Base-by-base conservation (phyloP, 768 basidiomycete species). In the Ephemerocybe angulata region DNA sequence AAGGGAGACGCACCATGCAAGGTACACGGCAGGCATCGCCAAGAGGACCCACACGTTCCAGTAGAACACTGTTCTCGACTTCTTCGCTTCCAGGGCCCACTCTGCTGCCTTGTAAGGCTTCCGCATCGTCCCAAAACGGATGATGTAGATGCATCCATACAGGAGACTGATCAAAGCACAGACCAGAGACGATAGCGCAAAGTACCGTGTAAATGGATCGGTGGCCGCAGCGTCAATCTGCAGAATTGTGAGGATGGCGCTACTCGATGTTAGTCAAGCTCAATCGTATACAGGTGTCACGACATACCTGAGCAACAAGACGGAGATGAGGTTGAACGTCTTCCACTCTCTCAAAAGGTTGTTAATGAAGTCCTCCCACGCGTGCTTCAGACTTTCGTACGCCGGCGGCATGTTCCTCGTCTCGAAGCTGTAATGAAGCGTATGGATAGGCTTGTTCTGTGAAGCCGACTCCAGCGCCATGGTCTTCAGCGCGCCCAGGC, bases 21-120 rank as follows among this genome's bases (percentile, higher is more conserved):
- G 76, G 82, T 84, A 87, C 13, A 83, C 62, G 0, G 77, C 80
- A 0, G 86, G 86, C 72, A 84, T 77, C 0, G 85, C 81, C 27
- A 88, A 72, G 19, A 87, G 57, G 1, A 87, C 79, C 85, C 86
- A 87, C 17, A 87, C 81, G 56, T 88, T 88, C 86, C 86, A 76
- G 55, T 62, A 70, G 27, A 72, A 67, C 1, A 47, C 44, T 0
- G 68, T 62, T 12, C 56, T 60, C 2, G 60, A 58, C 40, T 66
- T 67, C 47, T 79, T 76, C 2, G 83, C 80, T 61, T 87, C 86
- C 28, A 49, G 22, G n/a, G 46, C 52, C 56, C 56, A 57, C 0
- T 53, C 52, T 1, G 49, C 41, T 25, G 31, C 29, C 30, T 80
- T 82, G 61, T 83, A 72, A 70, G 85, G 81, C 57, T 76, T 83